Percentiles rank a stretch among this genome's conserved stretches.
phyloP scores from a whole-genome alignment of 805 yeast genomes.

The Teunomyces stri region DNA sequence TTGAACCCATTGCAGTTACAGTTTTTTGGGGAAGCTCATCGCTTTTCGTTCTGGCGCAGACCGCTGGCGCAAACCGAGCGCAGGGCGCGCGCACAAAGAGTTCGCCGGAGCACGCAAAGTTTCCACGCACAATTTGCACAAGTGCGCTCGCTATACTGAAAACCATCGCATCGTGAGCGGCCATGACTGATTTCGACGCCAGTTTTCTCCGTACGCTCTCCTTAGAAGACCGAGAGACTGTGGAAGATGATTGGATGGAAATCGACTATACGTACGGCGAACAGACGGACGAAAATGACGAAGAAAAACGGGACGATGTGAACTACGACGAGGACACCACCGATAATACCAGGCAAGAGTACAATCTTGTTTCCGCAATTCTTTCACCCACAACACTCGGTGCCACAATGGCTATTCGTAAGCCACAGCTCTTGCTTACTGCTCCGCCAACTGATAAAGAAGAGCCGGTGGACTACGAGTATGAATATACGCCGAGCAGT shows the following conservation, averaged over 20 bases:
- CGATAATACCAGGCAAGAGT: slow-evolving; percentile 1
- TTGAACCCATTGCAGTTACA: slow-evolving; percentile 27
- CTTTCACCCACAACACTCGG: slow-evolving; percentile 42
- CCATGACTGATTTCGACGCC: slow-evolving; percentile 19
- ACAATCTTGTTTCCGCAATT: slow-evolving; percentile 15
- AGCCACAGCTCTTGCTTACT: slow-evolving; percentile 28
- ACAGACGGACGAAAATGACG: neutral
- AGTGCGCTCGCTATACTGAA: neutral
- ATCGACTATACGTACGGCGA: slow-evolving; percentile 11
- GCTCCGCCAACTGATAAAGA: slow-evolving; percentile 19
- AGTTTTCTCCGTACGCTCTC: slow-evolving; percentile 23
- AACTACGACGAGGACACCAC: slow-evolving; percentile 1
- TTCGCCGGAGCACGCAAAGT: neutral
- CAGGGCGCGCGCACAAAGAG: no score
- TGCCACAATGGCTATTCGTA: slow-evolving; percentile 35
- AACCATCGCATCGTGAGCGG: neutral
- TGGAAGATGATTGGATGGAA: slow-evolving; percentile 17
- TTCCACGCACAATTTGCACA: neutral
- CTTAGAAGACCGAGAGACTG: slow-evolving; percentile 17
- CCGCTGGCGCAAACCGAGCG: neutral
- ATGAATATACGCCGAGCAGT: neutral
- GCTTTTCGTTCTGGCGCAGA: neutral
- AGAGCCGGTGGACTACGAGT: slow-evolving; percentile 7
- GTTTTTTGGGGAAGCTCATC: neutral
- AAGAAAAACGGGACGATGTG: neutral